Conservation (phyloP, 768 basidiomycete species). For the Leccinellum luteum region DNA sequence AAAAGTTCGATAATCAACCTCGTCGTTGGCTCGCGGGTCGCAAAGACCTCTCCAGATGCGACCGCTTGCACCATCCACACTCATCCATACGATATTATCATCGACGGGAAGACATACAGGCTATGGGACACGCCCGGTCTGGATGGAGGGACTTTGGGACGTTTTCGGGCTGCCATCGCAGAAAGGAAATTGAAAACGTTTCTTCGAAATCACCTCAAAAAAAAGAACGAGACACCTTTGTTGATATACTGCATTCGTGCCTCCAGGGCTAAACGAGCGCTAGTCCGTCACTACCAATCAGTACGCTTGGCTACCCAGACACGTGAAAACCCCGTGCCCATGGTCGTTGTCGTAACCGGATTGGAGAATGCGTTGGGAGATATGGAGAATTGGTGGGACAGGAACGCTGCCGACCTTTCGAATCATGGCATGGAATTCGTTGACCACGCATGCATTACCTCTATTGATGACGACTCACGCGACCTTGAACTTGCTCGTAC, state of each 20-base stretch:
- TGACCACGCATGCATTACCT: constrained; percentile 34
- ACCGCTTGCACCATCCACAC: constrained; percentile 36
- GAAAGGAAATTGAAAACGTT: constrained; percentile 31
- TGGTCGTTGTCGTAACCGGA: constrained; percentile 39
- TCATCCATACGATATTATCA: constrained; percentile 22
- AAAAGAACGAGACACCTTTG: constrained; percentile 35
- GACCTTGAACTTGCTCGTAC: constrained; percentile 14
- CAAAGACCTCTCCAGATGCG: constrained; percentile 32
- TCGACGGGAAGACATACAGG: constrained; percentile 19
- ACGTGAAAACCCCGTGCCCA: constrained; percentile 29
- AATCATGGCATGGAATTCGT: constrained; percentile 25
- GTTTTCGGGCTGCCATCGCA: constrained; percentile 19
- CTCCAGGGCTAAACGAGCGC: constrained; percentile 38
- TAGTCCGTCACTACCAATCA: constrained; percentile 38
- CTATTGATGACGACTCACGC: constrained; percentile 22
- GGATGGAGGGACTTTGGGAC: constrained; percentile 30
- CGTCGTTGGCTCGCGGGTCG: constrained; percentile 27
- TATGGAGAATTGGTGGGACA: constrained; percentile 38
- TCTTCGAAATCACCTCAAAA: constrained; percentile 32
- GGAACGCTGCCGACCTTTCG: constrained; percentile 21
- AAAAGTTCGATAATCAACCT: constrained; percentile 47
- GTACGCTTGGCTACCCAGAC: constrained; percentile 32
- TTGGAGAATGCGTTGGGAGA: constrained; percentile 33
- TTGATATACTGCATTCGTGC: constrained; percentile 41
- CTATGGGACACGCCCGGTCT: constrained; percentile 38